phyloP scores from a whole-genome alignment of 805 yeast species.

The Metschnikowia aberdeeniae region DNA sequence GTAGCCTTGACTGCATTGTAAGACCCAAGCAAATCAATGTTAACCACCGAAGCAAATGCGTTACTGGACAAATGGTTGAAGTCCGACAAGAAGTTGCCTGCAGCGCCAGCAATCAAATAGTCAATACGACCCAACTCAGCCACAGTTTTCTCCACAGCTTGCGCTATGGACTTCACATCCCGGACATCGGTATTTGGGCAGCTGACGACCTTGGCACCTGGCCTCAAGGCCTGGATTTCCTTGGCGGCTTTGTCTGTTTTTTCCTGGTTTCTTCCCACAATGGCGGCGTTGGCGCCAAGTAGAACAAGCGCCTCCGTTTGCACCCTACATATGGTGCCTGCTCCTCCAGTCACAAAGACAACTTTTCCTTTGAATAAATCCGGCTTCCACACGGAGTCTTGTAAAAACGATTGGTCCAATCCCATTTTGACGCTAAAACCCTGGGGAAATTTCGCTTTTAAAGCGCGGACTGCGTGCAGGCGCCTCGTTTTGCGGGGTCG shows the following conservation, averaged over 20 bases:
- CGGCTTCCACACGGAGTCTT: constrained; percentile 22
- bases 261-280: constrained; percentile 24
- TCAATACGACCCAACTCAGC: constrained; percentile 39
- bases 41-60: constrained; percentile 38
- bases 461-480: constrained; percentile 3
- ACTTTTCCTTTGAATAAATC: constrained; percentile 28
- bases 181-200: constrained; percentile 24
- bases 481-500: constrained; percentile 11
- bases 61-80: constrained; percentile 41
- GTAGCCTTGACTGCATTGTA: constrained; percentile 40
- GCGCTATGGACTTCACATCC: constrained; percentile 20
- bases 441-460: neutral
- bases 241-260: constrained; percentile 24
- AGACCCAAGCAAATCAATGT: constrained; percentile 40
- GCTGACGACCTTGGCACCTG: constrained; percentile 23
- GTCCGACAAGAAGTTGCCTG: constrained; percentile 40
- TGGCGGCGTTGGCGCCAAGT: constrained; percentile 28
- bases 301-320: constrained; percentile 28
- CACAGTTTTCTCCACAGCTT: constrained; percentile 23
- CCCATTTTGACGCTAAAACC: constrained; percentile 8
- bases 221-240: constrained; percentile 22
- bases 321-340: constrained; percentile 28
- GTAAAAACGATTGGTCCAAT: constrained; percentile 19
- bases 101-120: constrained; percentile 44
- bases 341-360: constrained; percentile 30